These are phyloP conservation scores for Sordariomycetes sp. DNA, from an alignment of 2,329 filamentous ascomycete species.

Conservation along the genomic window DNA sequence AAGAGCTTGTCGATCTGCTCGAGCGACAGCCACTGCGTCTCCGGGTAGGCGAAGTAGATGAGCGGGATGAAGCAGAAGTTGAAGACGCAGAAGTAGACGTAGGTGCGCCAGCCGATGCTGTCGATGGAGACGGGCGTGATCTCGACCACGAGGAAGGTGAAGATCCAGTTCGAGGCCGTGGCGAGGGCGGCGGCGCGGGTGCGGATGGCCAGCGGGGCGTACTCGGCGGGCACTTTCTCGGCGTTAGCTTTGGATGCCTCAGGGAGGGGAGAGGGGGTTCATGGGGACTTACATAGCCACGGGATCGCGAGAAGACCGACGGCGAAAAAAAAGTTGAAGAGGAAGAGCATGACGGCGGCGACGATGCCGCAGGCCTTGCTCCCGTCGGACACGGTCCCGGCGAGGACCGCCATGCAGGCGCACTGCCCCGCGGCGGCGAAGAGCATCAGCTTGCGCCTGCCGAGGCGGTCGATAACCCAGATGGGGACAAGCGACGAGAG, in stretches of 20 bases:
- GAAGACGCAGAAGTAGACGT: conserved; percentile 24
- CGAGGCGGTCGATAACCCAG: conserved; percentile 28
- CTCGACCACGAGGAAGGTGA: conserved; percentile 39
- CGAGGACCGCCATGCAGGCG: conserved; percentile 33
- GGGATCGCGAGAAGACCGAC: conserved; percentile 27
- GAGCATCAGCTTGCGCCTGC: conserved; percentile 49
- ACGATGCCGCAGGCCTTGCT: conserved; percentile 25
- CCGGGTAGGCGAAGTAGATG: conserved; percentile 37
- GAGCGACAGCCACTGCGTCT: conserved; percentile 33
- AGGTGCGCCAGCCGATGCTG: conserved; percentile 24
- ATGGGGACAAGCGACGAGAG: conserved; percentile 19
- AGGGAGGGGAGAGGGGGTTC: background rate
- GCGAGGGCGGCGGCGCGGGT: conserved; percentile 24
- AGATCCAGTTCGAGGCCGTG: conserved; percentile 22
- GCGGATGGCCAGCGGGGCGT: conserved; percentile 26
- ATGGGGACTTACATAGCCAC: conserved; percentile 15
- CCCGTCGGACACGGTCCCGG: conserved; percentile 28
- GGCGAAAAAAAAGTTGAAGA: conserved; percentile 31
- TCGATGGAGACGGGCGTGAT: conserved; percentile 38
- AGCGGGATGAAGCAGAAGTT: conserved; percentile 28
- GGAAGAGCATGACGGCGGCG: conserved; percentile 30
- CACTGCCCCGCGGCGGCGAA: conserved; percentile 25
- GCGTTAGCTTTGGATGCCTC: conserved; percentile 5
- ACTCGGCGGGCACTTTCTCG: conserved; percentile 26
- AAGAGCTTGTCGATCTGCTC: conserved; percentile 36